Percentiles rank a stretch among this genome's conserved stretches.
Conservation (phyloP, 306 rosid species). For the Acmispon strigosus region DNA sequence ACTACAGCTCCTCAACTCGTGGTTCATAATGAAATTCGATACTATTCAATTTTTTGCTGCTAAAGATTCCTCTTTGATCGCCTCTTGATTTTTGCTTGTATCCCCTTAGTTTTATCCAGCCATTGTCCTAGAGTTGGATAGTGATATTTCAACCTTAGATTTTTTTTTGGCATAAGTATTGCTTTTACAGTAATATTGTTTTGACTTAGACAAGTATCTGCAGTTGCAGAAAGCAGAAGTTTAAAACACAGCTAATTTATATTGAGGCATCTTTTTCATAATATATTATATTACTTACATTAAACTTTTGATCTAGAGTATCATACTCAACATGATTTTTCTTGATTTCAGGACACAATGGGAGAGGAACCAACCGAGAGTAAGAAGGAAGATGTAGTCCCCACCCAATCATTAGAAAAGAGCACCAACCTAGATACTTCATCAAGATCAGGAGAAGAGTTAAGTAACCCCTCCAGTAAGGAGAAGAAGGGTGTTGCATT, state of each 20-base stretch:
- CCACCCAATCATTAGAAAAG: constrained; percentile 2
- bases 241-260: not conserved
- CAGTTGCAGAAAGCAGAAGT: not conserved
- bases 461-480: constrained; percentile 34
- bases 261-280: not conserved
- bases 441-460: constrained; percentile 26
- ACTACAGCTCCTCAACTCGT: not conserved
- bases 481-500: constrained; percentile 35
- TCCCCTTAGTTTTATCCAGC: not conserved
- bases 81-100: not conserved
- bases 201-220: not conserved
- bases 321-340: not conserved
- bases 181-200: not conserved
- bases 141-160: not conserved
- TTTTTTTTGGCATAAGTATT: not conserved
- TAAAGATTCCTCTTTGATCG: not conserved
- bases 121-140: not conserved
- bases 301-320: not conserved
- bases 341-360: constrained; percentile 35
- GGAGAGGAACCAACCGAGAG: constrained; percentile 23
- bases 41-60: not conserved
- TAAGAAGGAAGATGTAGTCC: constrained; percentile 19
- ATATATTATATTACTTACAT: not conserved
- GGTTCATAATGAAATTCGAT: not conserved
- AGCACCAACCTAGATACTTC: constrained; percentile 4